Conservation (phyloP, 2,329 filamentous ascomycete genomes). For the Myotisia sp. region DNA sequence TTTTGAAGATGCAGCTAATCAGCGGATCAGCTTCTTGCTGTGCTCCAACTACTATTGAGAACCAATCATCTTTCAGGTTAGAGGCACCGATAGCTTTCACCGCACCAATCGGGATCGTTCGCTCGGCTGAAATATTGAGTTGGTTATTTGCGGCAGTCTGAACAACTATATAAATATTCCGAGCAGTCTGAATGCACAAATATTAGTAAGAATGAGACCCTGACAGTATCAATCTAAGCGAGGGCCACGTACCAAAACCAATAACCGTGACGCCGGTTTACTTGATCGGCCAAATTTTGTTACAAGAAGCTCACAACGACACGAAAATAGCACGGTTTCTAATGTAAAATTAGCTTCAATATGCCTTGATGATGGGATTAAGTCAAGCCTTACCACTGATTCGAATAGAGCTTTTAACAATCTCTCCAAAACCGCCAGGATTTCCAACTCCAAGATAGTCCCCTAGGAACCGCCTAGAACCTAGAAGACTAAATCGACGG, state of each 20-base stretch:
- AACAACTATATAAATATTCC: slow-evolving; percentile 76
- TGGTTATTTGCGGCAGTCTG: slow-evolving; percentile 73
- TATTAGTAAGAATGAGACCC: slow-evolving; percentile 12
- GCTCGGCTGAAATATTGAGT: slow-evolving; percentile 65
- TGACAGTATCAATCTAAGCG: no score
- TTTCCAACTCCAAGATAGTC: slow-evolving; percentile 89
- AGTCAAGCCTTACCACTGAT: slow-evolving; percentile 42
- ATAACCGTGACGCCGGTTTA: slow-evolving; percentile 72
- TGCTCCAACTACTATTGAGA: slow-evolving; percentile 79
- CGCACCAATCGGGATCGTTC: slow-evolving; percentile 65
- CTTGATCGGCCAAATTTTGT: slow-evolving; percentile 94
- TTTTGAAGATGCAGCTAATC: slow-evolving; percentile 87
- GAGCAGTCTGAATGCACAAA: slow-evolving; percentile 43
- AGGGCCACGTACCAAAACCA: slow-evolving; percentile 48
- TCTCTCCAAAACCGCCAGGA: slow-evolving; percentile 60
- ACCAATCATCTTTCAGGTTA: slow-evolving; percentile 85
- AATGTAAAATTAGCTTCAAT: slow-evolving; percentile 1
- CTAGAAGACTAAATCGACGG: slow-evolving; percentile 76
- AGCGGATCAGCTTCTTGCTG: slow-evolving; percentile 87
- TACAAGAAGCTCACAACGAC: slow-evolving; percentile 75
- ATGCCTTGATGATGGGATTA: not conserved
- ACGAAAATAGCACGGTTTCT: slow-evolving; percentile 72
- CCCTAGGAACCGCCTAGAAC: slow-evolving; percentile 81
- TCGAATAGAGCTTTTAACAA: slow-evolving; percentile 61
- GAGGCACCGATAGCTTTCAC: slow-evolving; percentile 81